phyloP scores from a whole-genome alignment of 106 monocot genomes.

The Dendrobium nobile region DNA sequence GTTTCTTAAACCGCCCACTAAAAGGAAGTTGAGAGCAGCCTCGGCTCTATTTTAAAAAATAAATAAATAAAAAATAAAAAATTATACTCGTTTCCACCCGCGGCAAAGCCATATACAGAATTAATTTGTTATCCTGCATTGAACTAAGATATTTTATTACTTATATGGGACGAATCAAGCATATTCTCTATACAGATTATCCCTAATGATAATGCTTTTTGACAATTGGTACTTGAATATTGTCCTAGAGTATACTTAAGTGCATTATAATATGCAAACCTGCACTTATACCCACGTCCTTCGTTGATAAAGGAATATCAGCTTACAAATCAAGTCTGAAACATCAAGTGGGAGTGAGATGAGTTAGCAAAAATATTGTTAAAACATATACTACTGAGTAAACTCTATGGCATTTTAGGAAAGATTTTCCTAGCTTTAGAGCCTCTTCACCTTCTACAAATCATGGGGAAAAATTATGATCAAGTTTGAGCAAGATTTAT shows the following conservation, averaged over 20 bases:
- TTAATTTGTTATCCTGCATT: background rate
- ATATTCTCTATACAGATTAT: background rate
- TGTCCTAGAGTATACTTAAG: background rate
- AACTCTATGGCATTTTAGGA: background rate
- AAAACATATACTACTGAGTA: conserved; percentile 10
- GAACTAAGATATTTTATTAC: background rate
- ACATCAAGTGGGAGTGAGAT: conserved; percentile 16
- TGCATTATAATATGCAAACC: conserved; percentile 6
- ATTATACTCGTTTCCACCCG: no score
- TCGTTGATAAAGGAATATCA: conserved; percentile 6
- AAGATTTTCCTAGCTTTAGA: conserved; percentile 7
- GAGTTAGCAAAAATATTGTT: conserved; percentile 3
- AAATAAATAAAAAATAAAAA: no score
- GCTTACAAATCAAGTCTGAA: conserved; percentile 11
- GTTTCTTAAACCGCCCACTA: no score
- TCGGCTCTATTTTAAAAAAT: no score
- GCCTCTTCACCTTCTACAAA: conserved; percentile 23
- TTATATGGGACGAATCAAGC: background rate
- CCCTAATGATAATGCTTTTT: conserved; percentile 18
- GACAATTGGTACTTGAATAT: conserved; percentile 31
- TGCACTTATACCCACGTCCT: conserved; percentile 12
- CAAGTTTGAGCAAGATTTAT: no score
- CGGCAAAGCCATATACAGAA: no score
- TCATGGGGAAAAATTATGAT: conserved; percentile 34
- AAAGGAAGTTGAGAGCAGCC: no score